Evolutionary conservation across 768 basidiomycete genomes (phyloP), one percentile per base, ranked within the genome.

Genomic region (Boletus patriciae): DNA sequence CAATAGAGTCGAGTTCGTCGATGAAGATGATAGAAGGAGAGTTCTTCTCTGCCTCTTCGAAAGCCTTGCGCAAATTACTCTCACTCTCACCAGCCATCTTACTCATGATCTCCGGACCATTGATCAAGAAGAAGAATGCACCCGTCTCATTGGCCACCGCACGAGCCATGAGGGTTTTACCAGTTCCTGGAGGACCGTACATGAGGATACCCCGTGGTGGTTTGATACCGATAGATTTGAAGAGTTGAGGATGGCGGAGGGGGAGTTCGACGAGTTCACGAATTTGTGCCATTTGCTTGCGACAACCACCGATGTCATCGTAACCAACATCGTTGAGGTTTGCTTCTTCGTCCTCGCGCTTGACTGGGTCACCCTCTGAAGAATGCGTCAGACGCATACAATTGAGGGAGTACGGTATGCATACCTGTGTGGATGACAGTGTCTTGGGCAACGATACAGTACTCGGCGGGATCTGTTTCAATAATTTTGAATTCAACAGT

Each of bases 221-320:
- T 75, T 98, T 99, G 84, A 99, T 99, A 85, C 97, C 97, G 71
- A 99, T 99, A 25, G 95, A 95, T 73, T 99, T 99, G 88, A 98
- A 99, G 15, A 99, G 84, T 76, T 98, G 95, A 42, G 97, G 97
- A 76, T 99, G 97, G 56, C 97, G 94, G 42, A 98, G 83, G 33
- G 97, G 97, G 4, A 99, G 82, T 74, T 99, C 97, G 62, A 98
- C 97, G 38, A 99, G 87, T 80, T 98, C 97, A 74, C 97, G 94
- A 59, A 99, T 98, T 73, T 98, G 96, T 4, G 96, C 96, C 90
- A 98, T 93, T 74, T 99, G 97, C 73, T 99, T 99, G 68, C 97
- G 86, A 80, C 96, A 98, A 41, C 97, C 97, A 78, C 97, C 97
- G 64, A 99, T 95, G 68, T 99, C 97, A 68, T 99, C 97, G 71